Base-by-base conservation (phyloP, 106 monocot species). In the Acorus calamus region DNA sequence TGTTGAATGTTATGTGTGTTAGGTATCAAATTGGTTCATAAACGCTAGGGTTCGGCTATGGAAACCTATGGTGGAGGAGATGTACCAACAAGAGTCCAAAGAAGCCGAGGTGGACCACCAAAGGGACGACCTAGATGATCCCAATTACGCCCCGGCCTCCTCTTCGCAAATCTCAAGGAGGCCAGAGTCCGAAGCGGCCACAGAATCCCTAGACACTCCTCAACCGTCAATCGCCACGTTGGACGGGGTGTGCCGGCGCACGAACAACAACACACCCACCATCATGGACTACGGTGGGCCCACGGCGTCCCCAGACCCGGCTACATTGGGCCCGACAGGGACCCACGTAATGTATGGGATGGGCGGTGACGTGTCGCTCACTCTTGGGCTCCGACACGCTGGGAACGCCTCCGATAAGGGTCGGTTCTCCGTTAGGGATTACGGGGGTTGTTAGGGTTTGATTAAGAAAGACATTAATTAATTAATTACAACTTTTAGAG, bases 11-110 rank as follows among this genome's bases (percentile, higher is more conserved):
- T 50, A 7, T 28, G n/a, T 60, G 13, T 62, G 48, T 3, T 68
- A 93, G 93, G 93, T 93, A n/a, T 86, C 93, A 11, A 93, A 93
- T 65, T 93, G 93, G 93, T 93, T 93, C 74, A 93, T 93, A 59
- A 93, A 93, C 64, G 93, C 93, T 14, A 79, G 93, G 63, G 93
- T 94, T 10, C 67, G 93, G 50, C 76, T 94, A 60, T 94, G 93
- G 93, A 94, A 94, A 62, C 94, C 94, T 11, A 94, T 94, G 94
- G 85, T 94, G 44, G 94, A 94, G 66, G 94, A 94, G 14, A 94
- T 94, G 94, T 94, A 94, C 69, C 83, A 84, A 54, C 83, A 89
- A 68, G 94, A 96, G 57, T 45, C 75, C 63, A 88, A 78, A 57
- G 86, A 94, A 6, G 65, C 59, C 13, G 62, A n/a, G 12, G 78